Evolutionary conservation across 2,329 filamentous ascomycete genomes (phyloP).

Genomic region (Xylariaceae sp.): DNA sequence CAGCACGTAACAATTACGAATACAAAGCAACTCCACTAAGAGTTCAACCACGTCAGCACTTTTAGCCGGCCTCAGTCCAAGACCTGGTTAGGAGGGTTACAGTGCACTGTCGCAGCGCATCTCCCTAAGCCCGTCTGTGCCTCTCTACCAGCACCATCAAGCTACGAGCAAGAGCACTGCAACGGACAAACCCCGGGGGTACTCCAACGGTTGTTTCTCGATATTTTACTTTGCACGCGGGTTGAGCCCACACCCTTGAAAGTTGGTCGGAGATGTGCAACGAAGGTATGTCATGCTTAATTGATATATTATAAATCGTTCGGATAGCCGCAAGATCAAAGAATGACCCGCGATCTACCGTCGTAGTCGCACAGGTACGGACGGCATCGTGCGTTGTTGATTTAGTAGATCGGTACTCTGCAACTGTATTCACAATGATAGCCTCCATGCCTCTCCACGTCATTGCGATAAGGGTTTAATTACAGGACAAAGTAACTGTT

Average conservation of each 20-base stretch:
- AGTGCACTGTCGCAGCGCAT: slow-evolving; percentile 28
- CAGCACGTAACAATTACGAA: slow-evolving; percentile 5
- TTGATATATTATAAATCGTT: slow-evolving; percentile 4
- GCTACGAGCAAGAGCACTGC: slow-evolving; percentile 7
- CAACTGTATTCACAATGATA: slow-evolving; percentile 9
- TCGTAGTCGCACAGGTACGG: slow-evolving; percentile 4
- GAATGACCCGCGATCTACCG: slow-evolving; percentile 14
- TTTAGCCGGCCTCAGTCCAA: slow-evolving; percentile 27
- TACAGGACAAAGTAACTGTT: slow-evolving; percentile 3
- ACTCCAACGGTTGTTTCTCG: slow-evolving; percentile 15
- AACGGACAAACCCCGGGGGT: slow-evolving; percentile 8
- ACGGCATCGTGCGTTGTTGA: slow-evolving; percentile 1
- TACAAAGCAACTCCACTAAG: slow-evolving; percentile 9
- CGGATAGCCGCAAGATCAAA: slow-evolving; percentile 16
- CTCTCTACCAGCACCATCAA: slow-evolving; percentile 6
- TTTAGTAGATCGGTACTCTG: neutral
- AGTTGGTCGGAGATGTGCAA: neutral
- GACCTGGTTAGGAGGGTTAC: slow-evolving; percentile 27
- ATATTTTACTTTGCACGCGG: too few relatives aligned
- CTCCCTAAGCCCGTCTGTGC: slow-evolving; percentile 9
- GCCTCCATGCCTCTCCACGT: neutral
- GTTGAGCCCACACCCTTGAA: too few relatives aligned
- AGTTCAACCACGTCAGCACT: slow-evolving; percentile 26
- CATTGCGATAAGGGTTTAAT: neutral
- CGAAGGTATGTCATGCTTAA: neutral